phyloP scores from a whole-genome alignment of 2,329 filamentous ascomycete genomes.

The Colletotrichum sp. region DNA sequence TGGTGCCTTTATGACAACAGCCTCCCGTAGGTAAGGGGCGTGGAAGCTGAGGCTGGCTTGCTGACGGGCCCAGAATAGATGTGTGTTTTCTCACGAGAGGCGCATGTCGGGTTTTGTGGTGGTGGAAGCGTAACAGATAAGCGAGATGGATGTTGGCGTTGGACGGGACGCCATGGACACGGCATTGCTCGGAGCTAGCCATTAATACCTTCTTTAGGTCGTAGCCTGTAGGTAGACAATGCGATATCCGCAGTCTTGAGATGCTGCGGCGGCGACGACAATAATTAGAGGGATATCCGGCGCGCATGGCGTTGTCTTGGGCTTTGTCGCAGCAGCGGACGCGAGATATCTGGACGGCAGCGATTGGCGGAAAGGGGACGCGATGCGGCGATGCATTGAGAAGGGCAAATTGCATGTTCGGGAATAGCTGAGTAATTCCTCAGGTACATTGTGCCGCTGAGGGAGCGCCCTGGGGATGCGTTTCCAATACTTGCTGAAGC shows the following conservation, averaged over 20 bases:
- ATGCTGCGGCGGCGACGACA: not conserved
- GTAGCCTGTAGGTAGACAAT: not conserved
- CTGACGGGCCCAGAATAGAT: conserved; percentile 5
- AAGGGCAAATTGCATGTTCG: conserved; percentile 10
- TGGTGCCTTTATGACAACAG: not conserved
- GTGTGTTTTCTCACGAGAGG: not conserved
- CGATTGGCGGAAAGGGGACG: not conserved
- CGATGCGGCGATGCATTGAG: conserved; percentile 11
- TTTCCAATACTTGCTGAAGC: not conserved
- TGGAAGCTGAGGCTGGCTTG: not conserved
- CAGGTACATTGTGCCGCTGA: not conserved
- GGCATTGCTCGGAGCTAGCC: not conserved
- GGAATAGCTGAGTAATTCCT: conserved; percentile 5
- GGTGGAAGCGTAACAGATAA: not conserved
- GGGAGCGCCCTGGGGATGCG: not conserved
- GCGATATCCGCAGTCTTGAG: not conserved
- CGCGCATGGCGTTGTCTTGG: not conserved
- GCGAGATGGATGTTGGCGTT: not conserved
- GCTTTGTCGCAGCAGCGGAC: not conserved
- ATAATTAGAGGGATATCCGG: not conserved
- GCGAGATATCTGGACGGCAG: not conserved
- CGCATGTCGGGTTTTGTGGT: not conserved
- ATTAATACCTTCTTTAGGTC: not conserved
- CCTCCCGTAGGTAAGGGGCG: not conserved
- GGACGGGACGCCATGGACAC: not conserved